phyloP scores from a whole-genome alignment of 2,329 filamentous ascomycete genomes.

The Leptodontidium sp. region DNA sequence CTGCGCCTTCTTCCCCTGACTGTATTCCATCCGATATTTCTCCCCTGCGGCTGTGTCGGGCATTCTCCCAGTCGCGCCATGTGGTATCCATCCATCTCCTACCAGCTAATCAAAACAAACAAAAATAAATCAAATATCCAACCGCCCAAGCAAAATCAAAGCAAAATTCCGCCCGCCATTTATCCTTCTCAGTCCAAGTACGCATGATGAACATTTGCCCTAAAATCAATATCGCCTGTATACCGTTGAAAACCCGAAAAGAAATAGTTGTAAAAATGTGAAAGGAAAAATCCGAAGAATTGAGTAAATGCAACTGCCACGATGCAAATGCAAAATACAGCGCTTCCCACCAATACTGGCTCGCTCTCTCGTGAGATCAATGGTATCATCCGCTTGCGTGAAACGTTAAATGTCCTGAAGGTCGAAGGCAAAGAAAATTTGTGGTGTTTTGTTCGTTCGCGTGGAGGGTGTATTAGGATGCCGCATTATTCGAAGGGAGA shows the following conservation, averaged over 20 bases:
- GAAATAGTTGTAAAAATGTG: neutral
- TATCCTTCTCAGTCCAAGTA: neutral
- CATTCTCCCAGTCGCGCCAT: neutral
- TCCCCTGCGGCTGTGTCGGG: neutral
- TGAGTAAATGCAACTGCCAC: constrained; percentile 10
- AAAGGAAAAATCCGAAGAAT: neutral
- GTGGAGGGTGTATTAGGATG: constrained; percentile 5
- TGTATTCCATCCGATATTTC: neutral
- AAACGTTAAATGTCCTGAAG: constrained; percentile 24
- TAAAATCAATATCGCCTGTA: constrained; percentile 13
- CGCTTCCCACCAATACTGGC: constrained; percentile 29
- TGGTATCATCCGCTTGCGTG: constrained; percentile 30
- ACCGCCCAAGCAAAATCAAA: neutral
- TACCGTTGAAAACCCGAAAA: constrained; percentile 2
- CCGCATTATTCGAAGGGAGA: neutral
- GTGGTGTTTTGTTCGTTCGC: constrained; percentile 9
- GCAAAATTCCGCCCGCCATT: neutral
- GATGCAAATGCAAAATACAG: constrained; percentile 28
- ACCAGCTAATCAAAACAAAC: neutral
- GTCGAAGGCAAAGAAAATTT: constrained; percentile 14
- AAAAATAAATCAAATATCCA: neutral
- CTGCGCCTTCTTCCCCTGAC: neutral
- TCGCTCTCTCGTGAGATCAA: constrained; percentile 28
- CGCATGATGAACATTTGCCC: neutral
- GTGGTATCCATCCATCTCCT: neutral